Conservation (phyloP, 164 flowering plant genomes). For the Vitis cinerea region DNA sequence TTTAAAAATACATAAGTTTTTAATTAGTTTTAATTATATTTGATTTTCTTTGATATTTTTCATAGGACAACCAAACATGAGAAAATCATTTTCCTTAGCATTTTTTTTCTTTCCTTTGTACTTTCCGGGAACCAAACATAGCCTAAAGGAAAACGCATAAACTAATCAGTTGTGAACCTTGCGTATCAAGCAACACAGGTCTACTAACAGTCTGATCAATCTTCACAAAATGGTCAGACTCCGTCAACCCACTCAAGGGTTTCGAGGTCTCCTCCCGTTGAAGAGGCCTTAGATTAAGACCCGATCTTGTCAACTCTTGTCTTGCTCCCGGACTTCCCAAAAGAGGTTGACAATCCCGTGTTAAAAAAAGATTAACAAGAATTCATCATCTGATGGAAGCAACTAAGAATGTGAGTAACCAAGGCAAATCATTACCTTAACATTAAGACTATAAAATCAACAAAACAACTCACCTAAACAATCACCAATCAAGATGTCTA, state of each 20-base stretch:
- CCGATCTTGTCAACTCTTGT: constrained; percentile 30
- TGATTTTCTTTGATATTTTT: no score
- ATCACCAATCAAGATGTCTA: background rate
- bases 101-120: no score
- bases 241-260: constrained; percentile 26
- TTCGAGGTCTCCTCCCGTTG: constrained; percentile 40
- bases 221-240: constrained; percentile 25
- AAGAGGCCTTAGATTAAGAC: constrained; percentile 22
- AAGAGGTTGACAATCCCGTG: constrained; percentile 48
- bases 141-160: background rate
- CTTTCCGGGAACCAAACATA: no score
- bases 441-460: background rate
- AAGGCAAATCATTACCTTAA: no score
- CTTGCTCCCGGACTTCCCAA: constrained; percentile 29
- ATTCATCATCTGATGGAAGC: background rate
- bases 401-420: background rate
- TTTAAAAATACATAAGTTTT: no score
- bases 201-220: constrained; percentile 29
- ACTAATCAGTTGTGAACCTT: constrained; percentile 39
- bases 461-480: background rate
- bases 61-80: no score
- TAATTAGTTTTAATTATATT: no score
- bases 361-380: constrained; percentile 14
- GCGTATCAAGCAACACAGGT: constrained; percentile 38
- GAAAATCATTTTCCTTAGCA: no score